Evolutionary conservation across 129 eudicot genomes (phyloP), one percentile per base, ranked within the genome.

Genomic region (Lonicera japonica): DNA sequence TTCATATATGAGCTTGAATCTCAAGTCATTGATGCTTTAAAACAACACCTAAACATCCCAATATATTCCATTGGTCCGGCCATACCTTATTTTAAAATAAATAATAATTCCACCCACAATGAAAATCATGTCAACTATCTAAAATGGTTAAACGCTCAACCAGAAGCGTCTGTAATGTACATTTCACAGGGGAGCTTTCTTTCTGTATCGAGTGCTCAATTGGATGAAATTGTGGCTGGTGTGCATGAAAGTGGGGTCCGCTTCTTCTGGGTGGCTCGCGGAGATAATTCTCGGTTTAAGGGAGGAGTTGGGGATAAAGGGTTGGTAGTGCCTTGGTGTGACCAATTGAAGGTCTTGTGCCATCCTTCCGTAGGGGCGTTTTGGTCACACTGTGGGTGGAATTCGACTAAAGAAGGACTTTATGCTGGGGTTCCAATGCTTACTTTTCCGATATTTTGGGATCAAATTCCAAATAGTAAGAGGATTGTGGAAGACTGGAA

Each of bases 321-420:
- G 67, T 48, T 70, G 34, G 78, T 78, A 18, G 72, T 84, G 64
- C 73, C 96, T 5, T 88, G 94, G 96, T 81, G 96, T 65, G 86
- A 84, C 38, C 96, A 88, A 29, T 60, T 88, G 56, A 77, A 73
- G 76, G 97, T 89, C 55, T 69, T 86, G 70, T 36, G 76, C 5
- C 97, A 89, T 56, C 54, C 71, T 61, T 69, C 86, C 11, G 11
- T 85, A n/a, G 97, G 91, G 4, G 97, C 82, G 4, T 89, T 86
- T 62, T 89, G 88, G 91, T 77, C 97, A 24, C 97, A 89, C 64
- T 86, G 97, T 41, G 97, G 97, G 18, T 89, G 95, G 95, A 89
- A 79, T 68, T 89, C 97, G 20, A 86, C 88, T 1, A 77, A 74
- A 59, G 97, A 89, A 70, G 78, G 83, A 59, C 50, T 73, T 4